Percentiles rank a stretch among this genome's conserved stretches.
Conservation (phyloP, 768 basidiomycete species). For the Leccinum olivaceopallidum region DNA sequence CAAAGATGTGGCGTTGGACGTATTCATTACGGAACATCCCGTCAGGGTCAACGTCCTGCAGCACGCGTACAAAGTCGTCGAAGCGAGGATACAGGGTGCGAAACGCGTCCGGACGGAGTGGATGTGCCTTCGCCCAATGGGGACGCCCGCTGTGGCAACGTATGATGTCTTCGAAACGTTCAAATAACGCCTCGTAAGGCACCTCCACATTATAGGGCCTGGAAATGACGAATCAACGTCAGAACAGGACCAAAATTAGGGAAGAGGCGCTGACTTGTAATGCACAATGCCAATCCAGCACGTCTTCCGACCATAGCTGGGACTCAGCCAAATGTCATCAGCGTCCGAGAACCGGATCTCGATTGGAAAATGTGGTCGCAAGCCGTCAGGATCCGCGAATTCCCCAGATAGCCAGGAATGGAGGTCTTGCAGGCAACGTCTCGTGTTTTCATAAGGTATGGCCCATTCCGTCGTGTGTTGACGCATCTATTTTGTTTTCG, state of each 20-base stretch:
- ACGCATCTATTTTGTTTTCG: conserved; percentile 48
- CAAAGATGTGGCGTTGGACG: conserved; percentile 83
- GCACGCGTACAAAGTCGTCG: conserved; percentile 68
- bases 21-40: conserved; percentile 89
- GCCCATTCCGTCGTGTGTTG: conserved; percentile 98
- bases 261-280: conserved; percentile 69
- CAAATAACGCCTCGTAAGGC: conserved; percentile 78
- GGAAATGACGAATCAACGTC: neutral
- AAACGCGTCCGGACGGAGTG: conserved; percentile 62
- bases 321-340: conserved; percentile 95
- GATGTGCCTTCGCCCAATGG: conserved; percentile 96
- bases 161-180: conserved; percentile 72
- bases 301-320: conserved; percentile 73
- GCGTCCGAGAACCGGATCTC: conserved; percentile 87
- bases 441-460: conserved; percentile 69
- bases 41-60: conserved; percentile 68
- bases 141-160: conserved; percentile 74
- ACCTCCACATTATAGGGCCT: conserved; percentile 87
- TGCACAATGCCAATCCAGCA: conserved; percentile 99
- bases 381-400: conserved; percentile 62
- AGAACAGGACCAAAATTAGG: neutral
- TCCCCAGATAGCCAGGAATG: conserved; percentile 71
- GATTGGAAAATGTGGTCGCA: conserved; percentile 89
- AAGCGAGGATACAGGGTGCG: conserved; percentile 78
- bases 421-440: conserved; percentile 69